Base-by-base conservation (phyloP, 164 flowering plant species). In the Pachysandra terminalis region DNA sequence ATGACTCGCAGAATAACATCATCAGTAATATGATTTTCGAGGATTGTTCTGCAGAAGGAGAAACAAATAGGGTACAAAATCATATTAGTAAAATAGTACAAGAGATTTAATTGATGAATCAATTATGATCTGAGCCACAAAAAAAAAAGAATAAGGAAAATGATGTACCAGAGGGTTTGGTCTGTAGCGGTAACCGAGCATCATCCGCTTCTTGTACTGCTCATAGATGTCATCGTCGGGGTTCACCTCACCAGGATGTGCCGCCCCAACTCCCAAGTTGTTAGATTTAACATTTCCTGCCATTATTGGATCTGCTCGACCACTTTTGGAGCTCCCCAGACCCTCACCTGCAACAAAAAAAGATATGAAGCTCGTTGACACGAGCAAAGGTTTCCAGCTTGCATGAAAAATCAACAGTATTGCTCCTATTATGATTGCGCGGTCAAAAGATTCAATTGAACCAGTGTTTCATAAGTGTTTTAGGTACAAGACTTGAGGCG, bases 131-230 rank as follows among this genome's bases (percentile, higher is more conserved):
- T 40, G 5, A 5, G 5, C 45, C 5, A 17, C 21, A 8, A 9
- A 22, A 37, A 54, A 56, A 24, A 61, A 61, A 12, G 9, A 5
- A 10, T 35, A 7, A 58, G 12, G 5, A 26, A 12, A 13, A 28
- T 37, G 49, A 16, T 28, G 23, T 84, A 95, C 99, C 97, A 95
- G 77, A 67, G 99, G 99, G 66, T 95, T 95, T 28, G 99, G 99
- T 68, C 99, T 78, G 85, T 90, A 64, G 15, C 84, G 82, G 54
- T 95, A 95, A 54, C 99, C 99, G 63, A 95, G 93, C 99, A 95
- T 95, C 99, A 92, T 95, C 54, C 99, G 85, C 82, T 95, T 95
- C 83, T 95, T 95, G 48, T 95, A 95, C 83, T 95, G 98, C 83
- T 95, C 98, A 61, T 91, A 95, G 67, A 95, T 95, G 74, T 95